Percentiles rank a stretch among this genome's conserved stretches.
Evolutionary conservation across 257 asterid species (phyloP).

Genomic region (Verbena officinalis): DNA sequence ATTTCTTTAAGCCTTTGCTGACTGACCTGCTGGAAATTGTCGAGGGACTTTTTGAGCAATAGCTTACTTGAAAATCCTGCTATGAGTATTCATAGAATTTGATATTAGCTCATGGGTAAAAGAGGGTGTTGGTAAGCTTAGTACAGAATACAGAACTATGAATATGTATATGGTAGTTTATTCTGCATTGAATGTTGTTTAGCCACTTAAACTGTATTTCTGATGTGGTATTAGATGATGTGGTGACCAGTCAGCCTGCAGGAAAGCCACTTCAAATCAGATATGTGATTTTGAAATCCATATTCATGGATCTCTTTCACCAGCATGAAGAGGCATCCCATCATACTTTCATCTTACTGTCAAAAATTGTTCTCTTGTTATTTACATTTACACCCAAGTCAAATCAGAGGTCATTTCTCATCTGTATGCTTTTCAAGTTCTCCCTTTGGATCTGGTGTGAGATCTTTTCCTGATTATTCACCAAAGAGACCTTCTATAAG

Average conservation of each 20-base stretch:
- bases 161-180: conserved; percentile 5
- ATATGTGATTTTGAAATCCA: conserved; percentile 29
- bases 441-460: conserved; percentile 35
- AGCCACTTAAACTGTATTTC: conserved; percentile 2
- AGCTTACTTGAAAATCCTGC: neutral
- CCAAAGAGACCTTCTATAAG: conserved; percentile 71
- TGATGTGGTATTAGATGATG: conserved; percentile 41
- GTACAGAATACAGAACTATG: too few relatives aligned
- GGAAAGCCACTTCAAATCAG: conserved; percentile 31
- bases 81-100: neutral
- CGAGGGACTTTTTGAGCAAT: neutral
- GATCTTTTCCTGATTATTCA: conserved; percentile 87
- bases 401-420: conserved; percentile 38
- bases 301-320: conserved; percentile 55
- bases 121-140: too few relatives aligned
- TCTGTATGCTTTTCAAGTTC: conserved; percentile 37
- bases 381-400: conserved; percentile 34
- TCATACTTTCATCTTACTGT: conserved; percentile 40
- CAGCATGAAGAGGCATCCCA: conserved; percentile 67
- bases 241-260: conserved; percentile 37
- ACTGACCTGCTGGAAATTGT: too few relatives aligned
- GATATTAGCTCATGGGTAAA: neutral
- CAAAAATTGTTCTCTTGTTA: conserved; percentile 38
- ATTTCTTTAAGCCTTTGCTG: neutral
- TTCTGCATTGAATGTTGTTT: neutral